These are phyloP conservation scores for Glaciozyma martinii DNA, from an alignment of 768 basidiomycete species.

Conservation along the genomic window DNA sequence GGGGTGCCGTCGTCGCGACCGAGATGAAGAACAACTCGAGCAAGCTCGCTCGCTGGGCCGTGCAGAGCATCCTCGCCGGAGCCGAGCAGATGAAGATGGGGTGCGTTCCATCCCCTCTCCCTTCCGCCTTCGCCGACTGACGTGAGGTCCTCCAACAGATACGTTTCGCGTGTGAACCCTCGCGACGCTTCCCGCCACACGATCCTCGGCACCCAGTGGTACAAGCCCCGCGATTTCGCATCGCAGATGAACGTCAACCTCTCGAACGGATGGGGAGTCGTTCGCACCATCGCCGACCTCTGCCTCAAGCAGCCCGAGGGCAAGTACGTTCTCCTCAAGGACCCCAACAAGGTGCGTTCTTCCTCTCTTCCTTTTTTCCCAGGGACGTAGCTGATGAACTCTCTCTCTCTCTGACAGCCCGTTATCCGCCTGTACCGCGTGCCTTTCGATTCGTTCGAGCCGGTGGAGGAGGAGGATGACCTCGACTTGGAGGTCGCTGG, in stretches of 20 bases:
- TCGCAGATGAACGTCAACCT: slow-evolving; percentile 89
- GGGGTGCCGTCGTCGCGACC: slow-evolving; percentile 93
- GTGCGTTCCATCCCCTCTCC: slow-evolving; percentile 46
- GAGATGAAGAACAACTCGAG: slow-evolving; percentile 99
- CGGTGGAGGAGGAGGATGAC: slow-evolving; percentile 59
- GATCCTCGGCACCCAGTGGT: slow-evolving; percentile 85
- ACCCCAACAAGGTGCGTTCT: slow-evolving; percentile 62
- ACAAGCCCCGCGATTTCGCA: slow-evolving; percentile 91
- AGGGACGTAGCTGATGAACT: not conserved
- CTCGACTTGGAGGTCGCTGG: no score
- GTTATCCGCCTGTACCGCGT: slow-evolving; percentile 89
- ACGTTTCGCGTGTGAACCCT: slow-evolving; percentile 86
- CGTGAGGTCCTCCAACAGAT: slow-evolving; percentile 46
- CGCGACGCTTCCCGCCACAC: slow-evolving; percentile 93
- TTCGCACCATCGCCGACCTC: slow-evolving; percentile 85
- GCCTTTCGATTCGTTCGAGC: slow-evolving; percentile 76
- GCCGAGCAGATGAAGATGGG: slow-evolving; percentile 96
- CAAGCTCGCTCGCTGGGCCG: slow-evolving; percentile 95
- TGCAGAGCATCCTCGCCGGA: slow-evolving; percentile 87
- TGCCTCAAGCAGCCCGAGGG: slow-evolving; percentile 96
- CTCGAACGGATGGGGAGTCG: slow-evolving; percentile 96
- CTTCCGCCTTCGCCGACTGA: not conserved
- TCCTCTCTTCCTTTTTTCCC: slow-evolving; percentile 1
- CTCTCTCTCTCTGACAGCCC: slow-evolving; percentile 49
- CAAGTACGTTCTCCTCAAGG: slow-evolving; percentile 93